phyloP scores from a whole-genome alignment of 75 land plant species.

The Azolla pinnata region DNA sequence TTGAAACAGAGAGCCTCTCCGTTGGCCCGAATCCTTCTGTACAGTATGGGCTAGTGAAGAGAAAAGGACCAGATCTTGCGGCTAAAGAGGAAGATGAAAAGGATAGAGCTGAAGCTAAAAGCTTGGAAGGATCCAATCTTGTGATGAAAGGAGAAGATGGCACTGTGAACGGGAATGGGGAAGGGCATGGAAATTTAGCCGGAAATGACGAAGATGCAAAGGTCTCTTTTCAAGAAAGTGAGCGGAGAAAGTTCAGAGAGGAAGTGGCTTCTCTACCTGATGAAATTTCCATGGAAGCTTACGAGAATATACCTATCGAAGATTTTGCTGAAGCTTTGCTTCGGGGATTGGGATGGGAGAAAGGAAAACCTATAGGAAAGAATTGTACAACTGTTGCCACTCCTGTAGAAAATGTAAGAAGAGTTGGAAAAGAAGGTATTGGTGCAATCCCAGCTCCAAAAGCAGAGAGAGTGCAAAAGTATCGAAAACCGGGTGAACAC shows the following conservation, averaged over 20 bases:
- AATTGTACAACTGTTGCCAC: constrained; percentile 23
- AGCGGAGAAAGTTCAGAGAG: constrained; percentile 26
- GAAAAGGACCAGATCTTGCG: neutral
- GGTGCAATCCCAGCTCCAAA: constrained; percentile 33
- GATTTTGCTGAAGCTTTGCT: constrained; percentile 63
- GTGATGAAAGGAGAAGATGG: too few species aligned
- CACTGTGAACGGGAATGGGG: too few species aligned
- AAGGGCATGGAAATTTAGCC: too few species aligned
- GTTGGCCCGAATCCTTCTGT: constrained; percentile 17
- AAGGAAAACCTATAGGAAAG: constrained; percentile 57
- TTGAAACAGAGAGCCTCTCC: constrained; percentile 15
- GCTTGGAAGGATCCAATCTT: too few species aligned
- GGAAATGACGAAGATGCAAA: neutral
- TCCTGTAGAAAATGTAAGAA: constrained; percentile 30
- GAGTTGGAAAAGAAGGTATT: constrained; percentile 40
- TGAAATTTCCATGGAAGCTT: constrained; percentile 39
- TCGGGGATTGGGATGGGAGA: constrained; percentile 73
- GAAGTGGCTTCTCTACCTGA: constrained; percentile 56
- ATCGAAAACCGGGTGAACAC: constrained; percentile 36
- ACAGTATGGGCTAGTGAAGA: constrained; percentile 13
- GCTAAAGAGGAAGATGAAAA: constrained; percentile 5
- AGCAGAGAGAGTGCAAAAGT: constrained; percentile 14
- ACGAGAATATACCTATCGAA: constrained; percentile 57
- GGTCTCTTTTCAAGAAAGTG: constrained; percentile 10
- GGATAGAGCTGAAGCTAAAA: neutral